Percentiles rank a stretch among this genome's conserved stretches.
These are phyloP conservation scores for Tetrahymena malaccensis DNA, from an alignment of 73 alveolate species.

Conservation along the genomic window DNA sequence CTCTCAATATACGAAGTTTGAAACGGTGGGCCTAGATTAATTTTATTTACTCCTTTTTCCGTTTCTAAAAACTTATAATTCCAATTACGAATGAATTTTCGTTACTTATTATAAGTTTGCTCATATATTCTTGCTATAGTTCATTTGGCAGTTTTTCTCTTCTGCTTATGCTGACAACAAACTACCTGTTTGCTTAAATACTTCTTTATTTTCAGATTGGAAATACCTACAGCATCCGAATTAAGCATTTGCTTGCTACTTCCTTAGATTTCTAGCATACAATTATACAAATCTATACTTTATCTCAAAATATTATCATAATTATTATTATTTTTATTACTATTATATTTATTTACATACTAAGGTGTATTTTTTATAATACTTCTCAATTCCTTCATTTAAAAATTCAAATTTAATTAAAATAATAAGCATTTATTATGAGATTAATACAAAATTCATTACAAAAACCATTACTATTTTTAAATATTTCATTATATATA, in stretches of 20 bases:
- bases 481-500: too few relatives aligned
- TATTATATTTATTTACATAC: neutral
- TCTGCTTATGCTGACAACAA: neutral
- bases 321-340: neutral
- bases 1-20: neutral
- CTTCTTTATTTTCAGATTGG: neutral
- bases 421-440: too few relatives aligned
- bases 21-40: neutral
- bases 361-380: neutral
- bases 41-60: neutral
- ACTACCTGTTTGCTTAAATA: neutral
- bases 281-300: neutral
- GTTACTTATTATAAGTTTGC: too few relatives aligned
- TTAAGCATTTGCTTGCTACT: neutral
- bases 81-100: too few relatives aligned
- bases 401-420: too few relatives aligned
- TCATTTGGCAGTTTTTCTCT: neutral
- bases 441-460: too few relatives aligned
- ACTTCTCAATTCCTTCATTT: neutral
- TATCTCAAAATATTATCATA: neutral
- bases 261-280: neutral
- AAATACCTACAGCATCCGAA: neutral
- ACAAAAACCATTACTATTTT: too few relatives aligned
- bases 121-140: too few relatives aligned
- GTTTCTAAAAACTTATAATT: too few relatives aligned